A percentile compares a stretch with the other conserved stretches of the same genome.
Conservation (phyloP, 1,284 basidiomycete genomes). For the Trichosporon faecale region DNA sequence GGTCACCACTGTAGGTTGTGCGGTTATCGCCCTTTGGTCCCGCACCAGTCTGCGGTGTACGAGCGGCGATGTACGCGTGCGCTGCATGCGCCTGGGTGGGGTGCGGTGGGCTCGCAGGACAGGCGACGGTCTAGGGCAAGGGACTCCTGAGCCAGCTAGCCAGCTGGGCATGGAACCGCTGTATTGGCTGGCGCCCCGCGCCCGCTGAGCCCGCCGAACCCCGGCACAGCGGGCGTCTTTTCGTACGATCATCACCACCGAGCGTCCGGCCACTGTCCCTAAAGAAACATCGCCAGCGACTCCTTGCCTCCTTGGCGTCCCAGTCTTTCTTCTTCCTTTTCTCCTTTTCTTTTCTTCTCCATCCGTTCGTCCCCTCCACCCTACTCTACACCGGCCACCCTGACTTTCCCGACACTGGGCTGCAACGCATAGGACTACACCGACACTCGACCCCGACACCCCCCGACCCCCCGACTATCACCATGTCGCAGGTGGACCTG, state of each 20-base stretch:
- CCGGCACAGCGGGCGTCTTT: not conserved
- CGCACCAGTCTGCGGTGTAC: not conserved
- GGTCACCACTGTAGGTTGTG: not conserved
- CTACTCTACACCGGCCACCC: too few relatives aligned
- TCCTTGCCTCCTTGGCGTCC: not conserved
- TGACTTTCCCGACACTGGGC: not conserved
- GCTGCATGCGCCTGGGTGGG: not conserved
- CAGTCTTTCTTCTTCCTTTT: not conserved
- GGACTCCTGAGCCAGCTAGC: too few relatives aligned
- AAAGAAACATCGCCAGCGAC: too few relatives aligned
- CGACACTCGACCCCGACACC: not conserved
- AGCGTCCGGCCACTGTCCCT: not conserved
- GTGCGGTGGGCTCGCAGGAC: not conserved
- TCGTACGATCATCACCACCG: constrained; percentile 1
- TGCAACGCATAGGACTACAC: not conserved
- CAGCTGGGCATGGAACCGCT: too few relatives aligned
- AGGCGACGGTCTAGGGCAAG: too few relatives aligned
- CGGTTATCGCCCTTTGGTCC: not conserved
- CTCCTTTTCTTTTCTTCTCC: not conserved
- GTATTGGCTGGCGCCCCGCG: not conserved
- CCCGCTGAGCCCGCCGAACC: not conserved
- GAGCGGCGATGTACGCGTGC: not conserved
- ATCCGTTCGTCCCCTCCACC: not conserved
- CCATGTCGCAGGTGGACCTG: constrained; percentile 47
- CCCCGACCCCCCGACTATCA: constrained; percentile 12